A percentile compares a stretch with the other conserved stretches of the same genome.
Conservation (phyloP, 2,329 filamentous ascomycete species). For the Didymella arachidicola region DNA sequence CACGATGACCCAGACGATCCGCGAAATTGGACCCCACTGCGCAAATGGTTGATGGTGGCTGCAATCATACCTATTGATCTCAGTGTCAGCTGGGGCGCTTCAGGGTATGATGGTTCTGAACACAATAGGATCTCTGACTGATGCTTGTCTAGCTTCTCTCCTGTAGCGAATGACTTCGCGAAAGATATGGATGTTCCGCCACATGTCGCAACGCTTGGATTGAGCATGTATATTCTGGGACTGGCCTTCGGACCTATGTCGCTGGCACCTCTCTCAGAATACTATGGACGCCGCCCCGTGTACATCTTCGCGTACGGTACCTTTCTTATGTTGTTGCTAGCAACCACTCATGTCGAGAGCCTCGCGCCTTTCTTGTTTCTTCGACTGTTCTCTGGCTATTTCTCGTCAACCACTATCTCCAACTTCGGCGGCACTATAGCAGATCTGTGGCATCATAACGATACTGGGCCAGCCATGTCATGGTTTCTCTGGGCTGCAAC, state of each 20-base stretch:
- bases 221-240: constrained; percentile 58
- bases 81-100: constrained; percentile 55
- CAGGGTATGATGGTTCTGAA: constrained; percentile 39
- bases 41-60: constrained; percentile 49
- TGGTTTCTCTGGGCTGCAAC: constrained; percentile 59
- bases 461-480: constrained; percentile 54
- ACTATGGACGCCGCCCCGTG: constrained; percentile 55
- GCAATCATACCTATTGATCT: constrained; percentile 49
- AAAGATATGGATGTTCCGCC: constrained; percentile 53
- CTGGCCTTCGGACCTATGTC: constrained; percentile 54
- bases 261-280: constrained; percentile 47
- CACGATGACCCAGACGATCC: constrained; percentile 42
- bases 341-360: constrained; percentile 53
- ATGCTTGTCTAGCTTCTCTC: constrained; percentile 49
- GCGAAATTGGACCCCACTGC: constrained; percentile 43
- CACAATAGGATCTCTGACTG: background rate
- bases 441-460: constrained; percentile 54
- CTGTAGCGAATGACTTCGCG: constrained; percentile 53
- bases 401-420: constrained; percentile 52
- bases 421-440: constrained; percentile 57
- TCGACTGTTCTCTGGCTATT: constrained; percentile 56
- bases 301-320: constrained; percentile 55
- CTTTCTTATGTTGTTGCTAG: constrained; percentile 55
- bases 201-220: constrained; percentile 54
- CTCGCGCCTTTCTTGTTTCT: constrained; percentile 55